Evolutionary conservation across 331 rosid genomes (phyloP).

Genomic region (Malus hybrid): DNA sequence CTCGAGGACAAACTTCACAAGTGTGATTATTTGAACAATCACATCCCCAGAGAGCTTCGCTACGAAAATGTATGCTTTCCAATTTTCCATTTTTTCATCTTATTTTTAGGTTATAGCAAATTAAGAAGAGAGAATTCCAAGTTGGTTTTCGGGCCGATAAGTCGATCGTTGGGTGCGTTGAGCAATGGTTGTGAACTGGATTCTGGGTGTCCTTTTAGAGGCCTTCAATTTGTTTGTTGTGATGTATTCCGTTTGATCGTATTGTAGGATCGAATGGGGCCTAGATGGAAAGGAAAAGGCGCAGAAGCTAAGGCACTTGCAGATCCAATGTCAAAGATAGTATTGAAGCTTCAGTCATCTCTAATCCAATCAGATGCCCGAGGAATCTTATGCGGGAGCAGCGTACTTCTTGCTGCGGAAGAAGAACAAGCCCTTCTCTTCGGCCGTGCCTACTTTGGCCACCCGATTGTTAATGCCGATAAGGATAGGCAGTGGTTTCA

Average conservation of each 20-base stretch:
- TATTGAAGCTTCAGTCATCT: slow-evolving; percentile 52
- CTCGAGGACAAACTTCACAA: too few species aligned
- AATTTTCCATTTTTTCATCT: too few species aligned
- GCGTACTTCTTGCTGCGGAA: slow-evolving; percentile 36
- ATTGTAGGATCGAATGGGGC: slow-evolving; percentile 35
- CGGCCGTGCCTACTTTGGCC: slow-evolving; percentile 62
- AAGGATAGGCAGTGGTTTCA: slow-evolving; percentile 57
- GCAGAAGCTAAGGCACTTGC: slow-evolving; percentile 56
- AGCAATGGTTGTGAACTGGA: neutral
- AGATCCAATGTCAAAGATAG: slow-evolving; percentile 66
- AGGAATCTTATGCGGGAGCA: slow-evolving; percentile 44
- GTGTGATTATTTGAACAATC: too few species aligned
- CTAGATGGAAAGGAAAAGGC: slow-evolving; percentile 84
- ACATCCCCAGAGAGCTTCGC: too few species aligned
- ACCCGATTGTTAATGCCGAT: slow-evolving; percentile 37
- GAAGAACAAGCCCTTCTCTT: slow-evolving; percentile 50
- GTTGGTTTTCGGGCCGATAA: neutral
- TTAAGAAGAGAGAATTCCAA: neutral
- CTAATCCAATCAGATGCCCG: slow-evolving; percentile 36
- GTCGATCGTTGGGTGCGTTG: neutral
- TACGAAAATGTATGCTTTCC: too few species aligned
- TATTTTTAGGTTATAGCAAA: neutral
- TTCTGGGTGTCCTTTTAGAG: neutral
- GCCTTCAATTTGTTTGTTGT: neutral
- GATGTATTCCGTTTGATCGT: neutral